Conservation (phyloP, 306 rosid genomes). For the Rubus idaeus region DNA sequence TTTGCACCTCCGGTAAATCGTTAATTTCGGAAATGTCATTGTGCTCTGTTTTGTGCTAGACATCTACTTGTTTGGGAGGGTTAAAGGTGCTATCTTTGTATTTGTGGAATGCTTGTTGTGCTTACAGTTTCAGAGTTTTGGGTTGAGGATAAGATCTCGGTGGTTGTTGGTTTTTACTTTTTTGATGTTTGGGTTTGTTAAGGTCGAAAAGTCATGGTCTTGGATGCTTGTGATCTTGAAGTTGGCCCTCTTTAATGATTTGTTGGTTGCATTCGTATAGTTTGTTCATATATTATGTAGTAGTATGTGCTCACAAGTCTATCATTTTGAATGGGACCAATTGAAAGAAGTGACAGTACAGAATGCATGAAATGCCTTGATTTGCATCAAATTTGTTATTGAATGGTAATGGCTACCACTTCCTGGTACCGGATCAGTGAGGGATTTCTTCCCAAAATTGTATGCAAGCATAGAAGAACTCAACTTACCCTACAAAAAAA, state of each 20-base stretch:
- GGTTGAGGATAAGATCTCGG: conserved; percentile 7
- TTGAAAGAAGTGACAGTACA: neutral
- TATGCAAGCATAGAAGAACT: neutral
- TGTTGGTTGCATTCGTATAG: neutral
- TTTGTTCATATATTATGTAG: neutral
- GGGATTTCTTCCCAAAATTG: conserved; percentile 6
- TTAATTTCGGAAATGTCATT: neutral
- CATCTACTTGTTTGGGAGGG: conserved; percentile 1
- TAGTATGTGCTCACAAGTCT: neutral
- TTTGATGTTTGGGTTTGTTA: neutral
- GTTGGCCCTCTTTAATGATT: neutral
- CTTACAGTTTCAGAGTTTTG: neutral
- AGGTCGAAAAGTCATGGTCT: neutral
- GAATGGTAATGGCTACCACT: neutral
- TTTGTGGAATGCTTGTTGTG: neutral
- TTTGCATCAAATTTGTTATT: neutral
- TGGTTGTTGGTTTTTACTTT: conserved; percentile 7
- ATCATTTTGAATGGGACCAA: neutral
- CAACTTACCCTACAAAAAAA: neutral
- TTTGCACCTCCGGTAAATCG: conserved; percentile 78
- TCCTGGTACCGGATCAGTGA: neutral
- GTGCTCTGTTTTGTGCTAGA: neutral
- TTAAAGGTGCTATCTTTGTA: neutral
- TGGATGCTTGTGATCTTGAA: conserved; percentile 5
- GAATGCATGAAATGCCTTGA: neutral